Base-by-base conservation (phyloP, 2,329 filamentous ascomycete species). In the Phyllosticta ampelicida region DNA sequence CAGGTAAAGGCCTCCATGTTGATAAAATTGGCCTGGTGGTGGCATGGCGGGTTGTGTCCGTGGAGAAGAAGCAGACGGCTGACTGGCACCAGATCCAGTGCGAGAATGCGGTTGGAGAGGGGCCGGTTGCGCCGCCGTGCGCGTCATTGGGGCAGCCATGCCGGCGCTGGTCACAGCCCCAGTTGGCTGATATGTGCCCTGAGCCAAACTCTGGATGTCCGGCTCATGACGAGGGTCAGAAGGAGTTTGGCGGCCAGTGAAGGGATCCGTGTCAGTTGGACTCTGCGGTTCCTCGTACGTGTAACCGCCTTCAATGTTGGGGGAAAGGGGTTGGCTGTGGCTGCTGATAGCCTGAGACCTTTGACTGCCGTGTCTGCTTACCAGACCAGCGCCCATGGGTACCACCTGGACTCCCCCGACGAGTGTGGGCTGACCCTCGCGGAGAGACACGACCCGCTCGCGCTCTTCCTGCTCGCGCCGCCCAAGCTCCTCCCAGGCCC, bases 401-500 rank as follows among this genome's bases (percentile, higher is more conserved):
- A 97, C 89, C 11, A 99, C 94, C 68, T 96, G 91, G 11, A 97
- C 90, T 49, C 92, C 92, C 53, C 91, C 90, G 9, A 99, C 88
- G 53, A 95, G 79, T 1, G 90, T 96, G 13, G 92, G 89, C 61
- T 90, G 85, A 6, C 94, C 94, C 62, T 88, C 87, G 66, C 94
- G 86, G 21, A 99, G 77, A n/a, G 89, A 90, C 26, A 84, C 80
- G 1, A 89, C 94, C 51, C 89, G 83, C 62, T 96, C 91, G 5
- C 92, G 84, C 72, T 96, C 92, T 72, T 95, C 89, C 68, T 96
- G 90, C 72, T 97, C 94, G 55, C 90, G 84, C 55, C 92, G 83
- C 21, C 94, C 94, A 1, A 99, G 82, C 72, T 97, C 94, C 74
- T 99, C 94, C 94, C 94, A 99, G 1, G 94, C 94, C 59, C 94